Percentiles rank a stretch among this genome's conserved stretches.
phyloP scores from a whole-genome alignment of 2,329 filamentous ascomycete genomes.

The Cytospora chrysosperma region DNA sequence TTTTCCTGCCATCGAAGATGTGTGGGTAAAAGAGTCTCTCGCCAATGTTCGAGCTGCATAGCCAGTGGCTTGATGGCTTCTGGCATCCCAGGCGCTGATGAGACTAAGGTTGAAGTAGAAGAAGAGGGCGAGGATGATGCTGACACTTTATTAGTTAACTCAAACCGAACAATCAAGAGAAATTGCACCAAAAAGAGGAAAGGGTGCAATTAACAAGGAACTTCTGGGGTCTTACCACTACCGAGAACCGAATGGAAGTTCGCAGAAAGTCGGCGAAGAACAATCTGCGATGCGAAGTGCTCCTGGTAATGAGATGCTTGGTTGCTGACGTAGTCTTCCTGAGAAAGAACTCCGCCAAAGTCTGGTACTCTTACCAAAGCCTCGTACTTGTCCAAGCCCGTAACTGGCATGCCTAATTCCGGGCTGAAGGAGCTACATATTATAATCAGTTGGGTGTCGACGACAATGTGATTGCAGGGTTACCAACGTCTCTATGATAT shows the following conservation, averaged over 20 bases:
- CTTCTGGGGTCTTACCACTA: constrained; percentile 42
- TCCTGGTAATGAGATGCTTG: constrained; percentile 55
- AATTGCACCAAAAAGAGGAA: background rate
- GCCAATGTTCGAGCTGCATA: constrained; percentile 57
- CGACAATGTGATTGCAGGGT: background rate
- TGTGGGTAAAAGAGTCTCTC: constrained; percentile 49
- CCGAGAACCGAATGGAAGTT: constrained; percentile 52
- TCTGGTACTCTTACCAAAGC: constrained; percentile 54
- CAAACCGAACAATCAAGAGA: too few species aligned
- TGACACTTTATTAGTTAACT: background rate
- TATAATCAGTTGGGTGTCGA: background rate
- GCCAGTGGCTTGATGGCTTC: constrained; percentile 51
- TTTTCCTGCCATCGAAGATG: constrained; percentile 58
- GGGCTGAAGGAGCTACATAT: constrained; percentile 42
- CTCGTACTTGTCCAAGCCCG: constrained; percentile 53
- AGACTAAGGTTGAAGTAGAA: background rate
- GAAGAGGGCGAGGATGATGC: constrained; percentile 22
- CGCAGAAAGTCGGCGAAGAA: constrained; percentile 52
- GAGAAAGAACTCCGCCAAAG: constrained; percentile 48
- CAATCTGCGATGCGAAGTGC: constrained; percentile 60
- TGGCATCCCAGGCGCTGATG: constrained; percentile 27
- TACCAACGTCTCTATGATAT: constrained; percentile 52
- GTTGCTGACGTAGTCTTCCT: constrained; percentile 47
- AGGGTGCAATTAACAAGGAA: constrained; percentile 10
- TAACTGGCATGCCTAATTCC: constrained; percentile 57